These are phyloP conservation scores for Trypanosoma boissoni DNA, from an alignment of 208 protist species.

Conservation along the genomic window DNA sequence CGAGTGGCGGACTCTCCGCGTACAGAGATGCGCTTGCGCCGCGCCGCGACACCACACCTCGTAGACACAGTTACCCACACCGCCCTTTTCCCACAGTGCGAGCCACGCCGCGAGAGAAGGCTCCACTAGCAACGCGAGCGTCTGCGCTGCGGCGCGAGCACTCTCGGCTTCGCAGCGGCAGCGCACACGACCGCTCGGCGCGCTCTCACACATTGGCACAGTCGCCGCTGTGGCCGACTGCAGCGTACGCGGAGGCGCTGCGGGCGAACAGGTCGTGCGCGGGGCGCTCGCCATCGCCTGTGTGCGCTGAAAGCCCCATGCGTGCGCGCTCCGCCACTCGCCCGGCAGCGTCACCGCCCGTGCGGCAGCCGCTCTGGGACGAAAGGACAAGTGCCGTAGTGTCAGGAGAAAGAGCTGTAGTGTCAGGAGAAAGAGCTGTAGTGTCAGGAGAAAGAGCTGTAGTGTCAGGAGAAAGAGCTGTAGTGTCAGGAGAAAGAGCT, in stretches of 20 bases:
- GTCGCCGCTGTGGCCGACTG: not conserved
- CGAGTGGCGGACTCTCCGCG: constrained; percentile 5
- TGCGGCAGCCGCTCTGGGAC: not conserved
- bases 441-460: too few relatives aligned
- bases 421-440: too few relatives aligned
- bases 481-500: too few relatives aligned
- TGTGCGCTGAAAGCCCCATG: not conserved
- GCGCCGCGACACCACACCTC: not conserved
- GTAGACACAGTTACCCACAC: constrained; percentile 13
- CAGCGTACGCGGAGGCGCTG: not conserved
- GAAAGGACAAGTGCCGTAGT: not conserved
- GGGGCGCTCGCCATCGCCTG: too few relatives aligned
- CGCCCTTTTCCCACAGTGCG: constrained; percentile 2
- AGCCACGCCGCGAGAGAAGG: too few relatives aligned
- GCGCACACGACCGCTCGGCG: not conserved
- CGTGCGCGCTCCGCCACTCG: constrained; percentile 4
- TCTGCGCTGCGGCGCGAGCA: not conserved
- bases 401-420: not conserved
- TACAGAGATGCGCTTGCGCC: constrained; percentile 19
- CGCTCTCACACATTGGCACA: not conserved
- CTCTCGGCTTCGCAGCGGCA: not conserved
- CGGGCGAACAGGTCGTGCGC: not conserved
- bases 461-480: too few relatives aligned
- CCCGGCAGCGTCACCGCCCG: constrained; percentile 1
- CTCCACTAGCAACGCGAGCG: not conserved